Base-by-base conservation (phyloP, 2,329 filamentous ascomycete species). In the Pseudogymnoascus verrucosus region DNA sequence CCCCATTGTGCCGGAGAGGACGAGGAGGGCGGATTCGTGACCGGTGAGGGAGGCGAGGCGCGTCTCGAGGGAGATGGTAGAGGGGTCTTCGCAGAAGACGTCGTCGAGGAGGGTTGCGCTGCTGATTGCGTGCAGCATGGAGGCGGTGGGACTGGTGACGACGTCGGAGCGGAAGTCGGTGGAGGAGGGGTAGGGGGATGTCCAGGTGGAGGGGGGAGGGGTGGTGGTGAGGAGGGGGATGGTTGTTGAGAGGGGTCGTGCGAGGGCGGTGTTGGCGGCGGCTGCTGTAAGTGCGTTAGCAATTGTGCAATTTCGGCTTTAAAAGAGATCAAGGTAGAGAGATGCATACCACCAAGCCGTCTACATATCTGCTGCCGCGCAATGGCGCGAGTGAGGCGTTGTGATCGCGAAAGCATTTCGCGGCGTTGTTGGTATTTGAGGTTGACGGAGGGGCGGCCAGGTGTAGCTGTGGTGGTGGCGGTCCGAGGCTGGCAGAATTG, bases 1-100 rank as follows among this genome's bases (percentile, higher is more conserved):
- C 39, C 91, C 92, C 92, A 96, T 96, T 4, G 92, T 96, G 2
- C 93, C 93, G 0, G 90, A 93, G 64, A 96, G 81, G 63, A 96
- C 90, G 62, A 96, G 86, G 4, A 97, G 80, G 0, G 84, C 89
- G 6, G 86, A 86, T 71, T 92, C 88, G 69, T 96, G 92, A 68
- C 85, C 85, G 0, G 90, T 84, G 2, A 96, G 81, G 31, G 82
- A 73, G 19, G 91, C 90, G 47, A 96, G 81, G 73, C 89, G 87
- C 51, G 81, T 77, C 74, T 97, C 90, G 44, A 98, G 84, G 23
- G 84, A 81, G 61, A 83, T 86, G 1, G 93, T 97, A 0, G 89
- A 91, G 0, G 84, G 79, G 71, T 96, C 92, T 76, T 96, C 91
- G 66, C 81, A 78, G 74, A 89, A 90, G 68, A 96, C 91, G 74